Conservation (phyloP, 2,329 filamentous ascomycete genomes). For the Elsinoe arachidis region DNA sequence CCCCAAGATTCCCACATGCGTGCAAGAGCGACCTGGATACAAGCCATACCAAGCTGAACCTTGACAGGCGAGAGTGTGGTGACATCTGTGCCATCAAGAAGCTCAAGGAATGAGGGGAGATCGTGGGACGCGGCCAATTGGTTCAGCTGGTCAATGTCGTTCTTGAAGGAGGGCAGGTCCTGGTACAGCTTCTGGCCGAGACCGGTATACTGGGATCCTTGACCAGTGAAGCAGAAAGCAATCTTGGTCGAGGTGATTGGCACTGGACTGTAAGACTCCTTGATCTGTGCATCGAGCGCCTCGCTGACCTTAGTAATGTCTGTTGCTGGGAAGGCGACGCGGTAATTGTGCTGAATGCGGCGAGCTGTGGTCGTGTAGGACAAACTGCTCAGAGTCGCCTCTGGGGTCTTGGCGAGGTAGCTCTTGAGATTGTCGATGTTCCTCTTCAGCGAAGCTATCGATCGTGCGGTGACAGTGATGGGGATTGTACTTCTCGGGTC, state of each 20-base stretch:
- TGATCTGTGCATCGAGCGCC: slow-evolving; percentile 38
- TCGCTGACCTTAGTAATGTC: slow-evolving; percentile 40
- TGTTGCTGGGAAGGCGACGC: slow-evolving; percentile 39
- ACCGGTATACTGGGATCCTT: slow-evolving; percentile 45
- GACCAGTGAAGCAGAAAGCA: slow-evolving; percentile 45
- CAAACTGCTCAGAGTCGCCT: slow-evolving; percentile 39
- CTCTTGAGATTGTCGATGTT: slow-evolving; percentile 42
- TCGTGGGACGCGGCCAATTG: slow-evolving; percentile 38
- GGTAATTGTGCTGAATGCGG: slow-evolving; percentile 47
- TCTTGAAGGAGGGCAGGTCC: slow-evolving; percentile 39
- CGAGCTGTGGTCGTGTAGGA: slow-evolving; percentile 46
- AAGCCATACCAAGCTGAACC: slow-evolving; percentile 45
- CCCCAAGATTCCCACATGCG: slow-evolving; percentile 47
- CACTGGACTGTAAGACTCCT: slow-evolving; percentile 44
- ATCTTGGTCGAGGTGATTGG: slow-evolving; percentile 44
- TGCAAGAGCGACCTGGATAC: slow-evolving; percentile 44
- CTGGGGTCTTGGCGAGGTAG: slow-evolving; percentile 38
- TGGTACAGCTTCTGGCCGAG: slow-evolving; percentile 43
- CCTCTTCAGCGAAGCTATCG: slow-evolving; percentile 43
- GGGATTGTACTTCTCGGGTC: slow-evolving; percentile 41
- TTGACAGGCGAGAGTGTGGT: slow-evolving; percentile 43
- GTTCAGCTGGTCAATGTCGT: slow-evolving; percentile 43
- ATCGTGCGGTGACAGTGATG: slow-evolving; percentile 43
- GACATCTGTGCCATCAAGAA: slow-evolving; percentile 42
- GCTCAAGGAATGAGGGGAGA: slow-evolving; percentile 42